Evolutionary conservation across 2,329 filamentous ascomycete species (phyloP), one percentile per base, ranked within the genome.

Genomic region (Berkeleyomyces basicola): DNA sequence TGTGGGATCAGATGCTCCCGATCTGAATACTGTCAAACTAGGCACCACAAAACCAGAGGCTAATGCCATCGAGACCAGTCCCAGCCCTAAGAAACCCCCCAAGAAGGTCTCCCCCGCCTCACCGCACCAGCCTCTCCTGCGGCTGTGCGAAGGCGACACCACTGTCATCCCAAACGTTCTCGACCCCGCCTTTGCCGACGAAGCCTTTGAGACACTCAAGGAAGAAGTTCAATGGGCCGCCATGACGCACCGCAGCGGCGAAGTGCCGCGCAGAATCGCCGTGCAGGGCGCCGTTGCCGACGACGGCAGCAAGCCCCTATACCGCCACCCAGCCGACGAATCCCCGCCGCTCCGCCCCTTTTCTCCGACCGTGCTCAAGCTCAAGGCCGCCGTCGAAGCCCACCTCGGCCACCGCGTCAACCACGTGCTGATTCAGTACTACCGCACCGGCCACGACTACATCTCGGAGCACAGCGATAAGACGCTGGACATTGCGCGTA

Each of bases 391-490:
- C 62, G 85, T 90, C 0, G 89, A 96, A 71, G 77, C 80, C 63
- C 76, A 82, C 14, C 78, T 95, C 1, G 86, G 88, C 0, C 93
- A 97, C 69, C 76, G 82, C 0, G 74, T 99, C 49, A 99, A 99
- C 69, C 93, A 99, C 71, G 91, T 85, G 0, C 76, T 99, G 58
- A 95, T 99, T 55, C 93, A 99, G 70, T 82, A 90, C 64, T 99
- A 99, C 70, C 88, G 93, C n/a, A 80, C 81, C 67, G 89, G 92
- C 2, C 83, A 82, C 58, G 93, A 99, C 73, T 90, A 90, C 71
- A 99, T 99, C 66, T 93, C 89, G 0, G 93, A 99, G 71, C 93
- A 99, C 70, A 95, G 90, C 46, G 93, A 99, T 72, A 99, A 99
- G 74, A 96, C 92, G 0, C 77, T 99, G 33, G 93, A 99, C 71